Evolutionary conservation across 2,329 filamentous ascomycete species (phyloP), one percentile per base, ranked within the genome.

Genomic region (Parasarocladium wereldwijsianum): DNA sequence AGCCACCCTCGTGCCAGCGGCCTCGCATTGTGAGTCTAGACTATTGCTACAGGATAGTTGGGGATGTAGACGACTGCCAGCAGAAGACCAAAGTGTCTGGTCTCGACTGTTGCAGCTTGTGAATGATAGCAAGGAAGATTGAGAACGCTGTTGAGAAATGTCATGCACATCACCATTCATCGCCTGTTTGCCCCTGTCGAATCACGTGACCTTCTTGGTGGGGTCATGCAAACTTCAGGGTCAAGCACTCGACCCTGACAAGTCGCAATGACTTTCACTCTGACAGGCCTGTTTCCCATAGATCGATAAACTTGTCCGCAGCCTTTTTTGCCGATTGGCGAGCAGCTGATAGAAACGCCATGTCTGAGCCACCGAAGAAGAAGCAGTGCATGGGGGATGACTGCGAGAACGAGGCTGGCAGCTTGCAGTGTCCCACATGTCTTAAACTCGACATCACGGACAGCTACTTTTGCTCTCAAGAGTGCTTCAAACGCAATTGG

Each of bases 401-500:
- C 53, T 98, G 90, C 63, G 63, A 69, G 22, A 93, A 94, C 39
- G 77, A 86, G 38, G 86, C 86, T 34, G 76, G 83, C 36, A 64
- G 75, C 32, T 61, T 98, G 26, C 86, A 96, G 55, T 98, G 90
- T 55, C 90, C 90, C 31, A 96, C 82, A 29, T 98, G 90, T 52
- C 66, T 94, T 46, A 94, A 93, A 58, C 62, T 86, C 25, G 82
- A 79, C 32, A 77, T 76, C 43, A 75, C 85, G 50, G 83, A 90
- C 47, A 92, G 84, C 59, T 94, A 75, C 58, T 98, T 96, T 60
- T 98, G 90, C 63, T 85, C 85, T 15, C 90, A 98, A 55, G 90
- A 96, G 44, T 98, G 90, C 64, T 98, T 98, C 62, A 96, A 94
- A 67, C 77, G 75, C 55, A 96, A 84, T 64, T 98, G 90, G 90